Conservation (phyloP, 2,329 filamentous ascomycete genomes). For the Botrytis medusae region DNA sequence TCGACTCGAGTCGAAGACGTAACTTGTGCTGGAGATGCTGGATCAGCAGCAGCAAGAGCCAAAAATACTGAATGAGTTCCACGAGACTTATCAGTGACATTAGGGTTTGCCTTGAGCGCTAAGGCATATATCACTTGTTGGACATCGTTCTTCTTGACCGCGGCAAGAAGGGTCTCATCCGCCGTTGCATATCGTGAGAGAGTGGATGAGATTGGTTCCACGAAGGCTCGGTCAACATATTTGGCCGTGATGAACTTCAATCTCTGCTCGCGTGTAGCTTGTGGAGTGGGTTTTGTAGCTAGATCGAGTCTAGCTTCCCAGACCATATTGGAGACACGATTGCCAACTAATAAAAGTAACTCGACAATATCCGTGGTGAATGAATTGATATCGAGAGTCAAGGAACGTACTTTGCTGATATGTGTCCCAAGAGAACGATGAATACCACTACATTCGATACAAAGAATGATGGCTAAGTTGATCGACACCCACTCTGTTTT, state of each 20-base stretch:
- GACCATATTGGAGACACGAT: constrained; percentile 92
- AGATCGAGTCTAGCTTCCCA: constrained; percentile 87
- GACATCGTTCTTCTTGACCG: constrained; percentile 95
- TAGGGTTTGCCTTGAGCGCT: constrained; percentile 82
- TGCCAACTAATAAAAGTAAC: constrained; percentile 85
- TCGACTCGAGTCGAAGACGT: constrained; percentile 45
- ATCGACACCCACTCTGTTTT: constrained; percentile 99
- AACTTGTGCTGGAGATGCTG: constrained; percentile 66
- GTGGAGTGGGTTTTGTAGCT: constrained; percentile 66
- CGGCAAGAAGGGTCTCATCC: constrained; percentile 86
- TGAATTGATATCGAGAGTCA: constrained; percentile 92
- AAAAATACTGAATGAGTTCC: constrained; percentile 88
- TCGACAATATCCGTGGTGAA: constrained; percentile 98
- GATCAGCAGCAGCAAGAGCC: constrained; percentile 88
- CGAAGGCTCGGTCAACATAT: constrained; percentile 80
- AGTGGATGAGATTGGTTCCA: constrained; percentile 74
- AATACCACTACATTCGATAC: constrained; percentile 97
- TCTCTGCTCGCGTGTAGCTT: constrained; percentile 83
- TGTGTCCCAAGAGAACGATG: constrained; percentile 95
- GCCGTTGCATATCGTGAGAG: constrained; percentile 74
- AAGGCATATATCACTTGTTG: constrained; percentile 89
- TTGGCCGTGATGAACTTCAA: constrained; percentile 95
- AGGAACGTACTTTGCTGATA: constrained; percentile 93
- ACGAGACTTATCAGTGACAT: constrained; percentile 79
- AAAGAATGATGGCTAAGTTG: constrained; percentile 92